Percentiles rank a stretch among this genome's conserved stretches.
Conservation (phyloP, 768 basidiomycete species). For the Leccinum ochraceum region DNA sequence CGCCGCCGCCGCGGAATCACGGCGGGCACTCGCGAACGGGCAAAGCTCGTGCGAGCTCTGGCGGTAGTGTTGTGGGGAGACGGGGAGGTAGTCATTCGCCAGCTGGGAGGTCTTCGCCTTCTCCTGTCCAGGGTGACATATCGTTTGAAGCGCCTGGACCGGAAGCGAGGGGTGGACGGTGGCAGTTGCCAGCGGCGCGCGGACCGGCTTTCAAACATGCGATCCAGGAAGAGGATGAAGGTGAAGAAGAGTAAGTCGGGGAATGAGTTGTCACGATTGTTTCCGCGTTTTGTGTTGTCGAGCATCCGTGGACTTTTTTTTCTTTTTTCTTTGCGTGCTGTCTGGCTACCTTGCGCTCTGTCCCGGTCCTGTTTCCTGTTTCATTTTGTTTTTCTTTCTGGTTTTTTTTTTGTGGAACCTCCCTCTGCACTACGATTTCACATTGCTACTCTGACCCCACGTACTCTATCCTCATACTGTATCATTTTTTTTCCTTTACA, state of each 20-base stretch:
- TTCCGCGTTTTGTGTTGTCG: constrained; percentile 14
- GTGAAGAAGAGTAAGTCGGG: constrained; percentile 59
- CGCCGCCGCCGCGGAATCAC: constrained; percentile 54
- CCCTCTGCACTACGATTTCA: constrained; percentile 3
- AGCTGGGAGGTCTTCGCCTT: constrained; percentile 58
- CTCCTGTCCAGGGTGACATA: constrained; percentile 48
- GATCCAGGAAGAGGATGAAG: constrained; percentile 87
- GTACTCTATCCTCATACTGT: constrained; percentile 7
- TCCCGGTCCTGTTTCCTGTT: constrained; percentile 1
- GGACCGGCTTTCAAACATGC: constrained; percentile 70
- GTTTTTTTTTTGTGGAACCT: constrained; percentile 7
- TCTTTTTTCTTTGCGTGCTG: constrained; percentile 1
- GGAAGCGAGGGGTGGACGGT: constrained; percentile 56
- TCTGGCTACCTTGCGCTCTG: constrained; percentile 6
- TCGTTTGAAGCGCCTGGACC: constrained; percentile 40
- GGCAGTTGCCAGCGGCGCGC: constrained; percentile 69
- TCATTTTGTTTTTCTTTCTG: neutral
- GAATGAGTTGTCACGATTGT: constrained; percentile 3
- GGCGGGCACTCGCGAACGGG: constrained; percentile 39
- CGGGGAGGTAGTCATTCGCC: constrained; percentile 61
- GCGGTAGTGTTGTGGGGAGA: constrained; percentile 31
- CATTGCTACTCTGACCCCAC: constrained; percentile 19
- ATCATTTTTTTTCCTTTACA: constrained; percentile 3
- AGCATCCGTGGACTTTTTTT: constrained; percentile 9
- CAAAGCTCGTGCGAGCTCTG: constrained; percentile 28